These are phyloP conservation scores for Rubroshorea leprosula DNA, from an alignment of 345 rosid species.

Conservation along the genomic window DNA sequence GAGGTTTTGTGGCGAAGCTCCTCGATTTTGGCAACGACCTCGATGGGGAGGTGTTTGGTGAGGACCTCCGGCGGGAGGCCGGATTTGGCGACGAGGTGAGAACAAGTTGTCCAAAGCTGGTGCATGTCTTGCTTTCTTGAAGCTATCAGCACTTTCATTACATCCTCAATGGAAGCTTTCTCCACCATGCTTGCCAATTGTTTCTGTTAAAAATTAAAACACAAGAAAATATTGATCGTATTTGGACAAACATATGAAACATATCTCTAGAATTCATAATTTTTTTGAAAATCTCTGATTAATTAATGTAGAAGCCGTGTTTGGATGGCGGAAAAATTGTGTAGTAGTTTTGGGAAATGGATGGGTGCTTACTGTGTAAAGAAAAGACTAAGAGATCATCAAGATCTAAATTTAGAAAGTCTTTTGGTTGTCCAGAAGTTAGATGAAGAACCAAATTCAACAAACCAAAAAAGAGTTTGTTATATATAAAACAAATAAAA, in stretches of 20 bases:
- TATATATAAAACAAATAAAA: too few relatives aligned
- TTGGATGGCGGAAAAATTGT: too few relatives aligned
- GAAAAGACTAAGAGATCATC: slow-evolving; percentile 41
- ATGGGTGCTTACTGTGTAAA: slow-evolving; percentile 20
- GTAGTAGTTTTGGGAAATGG: slow-evolving; percentile 30
- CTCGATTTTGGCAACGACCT: slow-evolving; percentile 86
- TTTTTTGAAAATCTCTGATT: too few relatives aligned
- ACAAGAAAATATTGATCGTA: slow-evolving; percentile 9
- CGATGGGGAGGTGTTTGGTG: slow-evolving; percentile 84
- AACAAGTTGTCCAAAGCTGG: slow-evolving; percentile 93
- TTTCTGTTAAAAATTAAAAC: slow-evolving; percentile 44
- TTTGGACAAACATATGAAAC: too few relatives aligned
- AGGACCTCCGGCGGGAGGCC: slow-evolving; percentile 91
- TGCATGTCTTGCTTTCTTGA: slow-evolving; percentile 98
- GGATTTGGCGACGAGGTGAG: slow-evolving; percentile 93
- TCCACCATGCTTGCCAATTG: slow-evolving; percentile 94
- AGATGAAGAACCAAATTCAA: slow-evolving; percentile 19
- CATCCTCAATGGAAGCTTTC: slow-evolving; percentile 96
- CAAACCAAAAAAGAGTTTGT: too few relatives aligned
- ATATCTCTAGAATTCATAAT: too few relatives aligned
- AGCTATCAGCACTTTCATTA: slow-evolving; percentile 92
- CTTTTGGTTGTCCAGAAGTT: slow-evolving; percentile 15
- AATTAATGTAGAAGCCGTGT: too few relatives aligned
- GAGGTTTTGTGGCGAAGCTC: slow-evolving; percentile 88
- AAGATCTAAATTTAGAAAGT: slow-evolving; percentile 44